A percentile compares a stretch with the other conserved stretches of the same genome.
Conservation (phyloP, 2,329 filamentous ascomycete species). For the Aspergillus puulaauensis region DNA sequence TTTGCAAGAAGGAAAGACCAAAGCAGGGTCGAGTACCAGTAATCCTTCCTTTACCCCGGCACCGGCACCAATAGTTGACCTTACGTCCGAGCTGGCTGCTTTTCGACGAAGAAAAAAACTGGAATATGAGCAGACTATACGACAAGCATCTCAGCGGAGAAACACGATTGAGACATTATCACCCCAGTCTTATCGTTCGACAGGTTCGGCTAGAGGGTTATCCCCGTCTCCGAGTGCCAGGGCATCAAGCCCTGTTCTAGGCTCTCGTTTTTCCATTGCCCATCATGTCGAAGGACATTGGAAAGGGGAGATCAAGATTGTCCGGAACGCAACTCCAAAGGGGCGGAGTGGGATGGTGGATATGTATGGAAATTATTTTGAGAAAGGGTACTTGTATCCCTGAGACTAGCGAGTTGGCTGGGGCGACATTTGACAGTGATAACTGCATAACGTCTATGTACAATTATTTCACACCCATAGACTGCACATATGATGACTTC, state of each 20-base stretch:
- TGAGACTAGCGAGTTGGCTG: slow-evolving; percentile 26
- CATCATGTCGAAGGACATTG: slow-evolving; percentile 58
- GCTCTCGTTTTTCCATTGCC: slow-evolving; percentile 27
- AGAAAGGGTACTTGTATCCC: slow-evolving; percentile 53
- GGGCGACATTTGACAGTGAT: background rate
- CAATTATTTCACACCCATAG: background rate
- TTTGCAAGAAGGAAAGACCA: background rate
- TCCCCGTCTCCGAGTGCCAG: slow-evolving; percentile 17
- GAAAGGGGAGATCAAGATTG: slow-evolving; percentile 58
- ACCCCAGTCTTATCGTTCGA: slow-evolving; percentile 15
- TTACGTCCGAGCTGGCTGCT: slow-evolving; percentile 53
- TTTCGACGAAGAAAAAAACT: slow-evolving; percentile 56
- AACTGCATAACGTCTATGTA: background rate
- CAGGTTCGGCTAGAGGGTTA: slow-evolving; percentile 7
- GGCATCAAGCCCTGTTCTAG: slow-evolving; percentile 9
- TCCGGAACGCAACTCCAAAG: slow-evolving; percentile 46
- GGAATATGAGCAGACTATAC: slow-evolving; percentile 44
- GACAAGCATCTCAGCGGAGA: slow-evolving; percentile 25
- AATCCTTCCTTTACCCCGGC: background rate
- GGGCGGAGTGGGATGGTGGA: slow-evolving; percentile 47
- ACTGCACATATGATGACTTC: background rate
- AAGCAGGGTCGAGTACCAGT: background rate
- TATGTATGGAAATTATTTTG: slow-evolving; percentile 55
- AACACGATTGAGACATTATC: slow-evolving; percentile 23
- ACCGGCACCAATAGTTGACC: slow-evolving; percentile 42